Evolutionary conservation across 2,329 filamentous ascomycete species (phyloP).

Genomic region (Penicillium sp.): DNA sequence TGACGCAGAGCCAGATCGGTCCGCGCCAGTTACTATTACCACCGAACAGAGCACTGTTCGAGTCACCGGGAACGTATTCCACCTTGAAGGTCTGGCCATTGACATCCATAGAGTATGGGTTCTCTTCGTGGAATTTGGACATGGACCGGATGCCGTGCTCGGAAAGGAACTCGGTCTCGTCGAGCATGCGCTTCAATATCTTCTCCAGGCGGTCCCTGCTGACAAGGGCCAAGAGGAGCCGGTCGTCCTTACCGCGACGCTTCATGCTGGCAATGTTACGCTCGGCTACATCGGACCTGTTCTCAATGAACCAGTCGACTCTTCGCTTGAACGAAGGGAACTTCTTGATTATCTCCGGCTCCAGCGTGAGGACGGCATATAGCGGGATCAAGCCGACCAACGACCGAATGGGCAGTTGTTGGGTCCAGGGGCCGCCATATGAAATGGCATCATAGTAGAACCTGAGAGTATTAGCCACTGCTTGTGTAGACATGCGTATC

Average conservation of each 20-base stretch:
- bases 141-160: constrained; percentile 86
- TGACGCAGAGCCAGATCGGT: constrained; percentile 93
- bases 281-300: constrained; percentile 78
- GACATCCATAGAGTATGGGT: constrained; percentile 92
- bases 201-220: constrained; percentile 87
- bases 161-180: constrained; percentile 88
- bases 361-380: constrained; percentile 84
- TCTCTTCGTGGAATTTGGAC: constrained; percentile 82
- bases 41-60: constrained; percentile 88
- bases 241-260: constrained; percentile 82
- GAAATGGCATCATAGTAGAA: constrained; percentile 99
- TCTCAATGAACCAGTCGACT: constrained; percentile 88
- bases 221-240: constrained; percentile 81
- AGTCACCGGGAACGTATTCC: constrained; percentile 88
- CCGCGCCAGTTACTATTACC: constrained; percentile 98
- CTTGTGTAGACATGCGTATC: background rate
- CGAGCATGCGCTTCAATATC: constrained; percentile 86
- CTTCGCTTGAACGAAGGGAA: constrained; percentile 90
- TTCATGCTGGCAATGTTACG: constrained; percentile 92
- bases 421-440: constrained; percentile 87
- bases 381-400: constrained; percentile 90
- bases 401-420: constrained; percentile 86
- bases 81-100: constrained; percentile 87
- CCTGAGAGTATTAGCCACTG: constrained; percentile 34
- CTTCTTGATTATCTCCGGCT: constrained; percentile 87